Base-by-base conservation (phyloP, 768 basidiomycete genomes). In the Leccinum rimulosum region DNA sequence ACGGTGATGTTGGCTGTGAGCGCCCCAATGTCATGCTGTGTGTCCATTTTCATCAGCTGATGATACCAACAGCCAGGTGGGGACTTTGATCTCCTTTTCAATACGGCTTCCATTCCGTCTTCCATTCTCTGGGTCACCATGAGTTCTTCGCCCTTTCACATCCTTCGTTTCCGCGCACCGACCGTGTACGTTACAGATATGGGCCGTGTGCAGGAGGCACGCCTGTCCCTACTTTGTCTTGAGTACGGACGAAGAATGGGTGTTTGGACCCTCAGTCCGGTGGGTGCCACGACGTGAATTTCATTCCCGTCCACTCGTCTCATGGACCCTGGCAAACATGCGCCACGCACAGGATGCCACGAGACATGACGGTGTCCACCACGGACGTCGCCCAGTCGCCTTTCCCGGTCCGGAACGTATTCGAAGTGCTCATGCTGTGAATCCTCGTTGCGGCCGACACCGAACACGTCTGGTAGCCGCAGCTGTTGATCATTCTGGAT, bases 191-290 rank as follows among this genome's bases (percentile, higher is more conserved):
- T 8, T 38, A 38, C 28, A 68, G 67, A 59, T 64, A 3, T 67
- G 62, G 64, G 61, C 60, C 33, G 33, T 63, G 8, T 68, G 66
- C 12, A 27, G 22, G 12, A 50, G 56, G 25, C 12, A 51, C 38
- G 28, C 60, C 14, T 62, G 61, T 35, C 61, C 52, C 14, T 63
- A 49, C 51, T 67, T 67, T 52, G 22, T 60, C 28, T 38, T 64
- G 56, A 65, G 62, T 4, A 62, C 50, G n/a, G 64, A 67, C 40
- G 55, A 66, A 6, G n/a, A 60, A 0, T 63, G 66, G 64, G 58
- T 61, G 5, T 65, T 63, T 14, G 64, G 66, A 6, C 30, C 12
- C 33, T 66, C 22, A 31, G 31, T 35, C 12, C 12, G 33, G 33
- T 35, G 12, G 33, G 12, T 35, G 12, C 33, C 33, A 35, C 31